Percentiles rank a stretch among this genome's conserved stretches.
Evolutionary conservation across 169 alveolate genomes (phyloP).

Genomic region (Cryptosporidium meleagridis): DNA sequence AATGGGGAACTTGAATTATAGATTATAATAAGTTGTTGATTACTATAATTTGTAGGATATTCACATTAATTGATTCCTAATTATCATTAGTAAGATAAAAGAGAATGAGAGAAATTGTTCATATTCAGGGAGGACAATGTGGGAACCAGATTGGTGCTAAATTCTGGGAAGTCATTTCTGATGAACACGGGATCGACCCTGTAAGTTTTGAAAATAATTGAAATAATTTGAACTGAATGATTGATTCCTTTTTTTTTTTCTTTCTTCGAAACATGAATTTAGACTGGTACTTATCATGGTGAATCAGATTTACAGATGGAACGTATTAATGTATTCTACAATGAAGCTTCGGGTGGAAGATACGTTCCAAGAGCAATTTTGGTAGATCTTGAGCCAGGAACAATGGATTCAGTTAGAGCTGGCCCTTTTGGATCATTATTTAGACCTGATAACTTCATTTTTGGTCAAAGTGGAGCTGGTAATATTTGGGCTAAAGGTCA

Average conservation of each 20-base stretch:
- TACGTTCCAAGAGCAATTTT: conserved; percentile 98
- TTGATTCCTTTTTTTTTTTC: not conserved
- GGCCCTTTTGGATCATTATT: conserved; percentile 97
- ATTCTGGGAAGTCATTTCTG: conserved; percentile 99
- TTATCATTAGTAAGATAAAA: conserved; percentile 8
- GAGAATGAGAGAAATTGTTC: conserved; percentile 98
- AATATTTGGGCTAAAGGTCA: conserved; percentile 99
- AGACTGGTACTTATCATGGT: conserved; percentile 97
- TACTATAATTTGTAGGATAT: not conserved
- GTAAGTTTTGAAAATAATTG: conserved; percentile 79
- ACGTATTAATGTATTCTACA: conserved; percentile 95
- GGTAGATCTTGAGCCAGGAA: conserved; percentile 99
- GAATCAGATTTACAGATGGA: conserved; percentile 96
- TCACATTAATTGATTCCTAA: not conserved
- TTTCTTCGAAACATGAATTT: not conserved
- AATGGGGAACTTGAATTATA: not conserved
- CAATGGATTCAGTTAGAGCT: conserved; percentile 98
- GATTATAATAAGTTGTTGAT: not conserved
- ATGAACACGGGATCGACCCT: conserved; percentile 99
- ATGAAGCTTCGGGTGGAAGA: conserved; percentile 98
- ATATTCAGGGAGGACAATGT: conserved; percentile 99
- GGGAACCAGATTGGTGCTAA: conserved; percentile 99
- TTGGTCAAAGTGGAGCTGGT: conserved; percentile 99
- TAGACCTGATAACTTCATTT: conserved; percentile 98
- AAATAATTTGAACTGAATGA: not conserved